phyloP scores from a whole-genome alignment of 306 rosid genomes.

The Vigna reflexopilosa region DNA sequence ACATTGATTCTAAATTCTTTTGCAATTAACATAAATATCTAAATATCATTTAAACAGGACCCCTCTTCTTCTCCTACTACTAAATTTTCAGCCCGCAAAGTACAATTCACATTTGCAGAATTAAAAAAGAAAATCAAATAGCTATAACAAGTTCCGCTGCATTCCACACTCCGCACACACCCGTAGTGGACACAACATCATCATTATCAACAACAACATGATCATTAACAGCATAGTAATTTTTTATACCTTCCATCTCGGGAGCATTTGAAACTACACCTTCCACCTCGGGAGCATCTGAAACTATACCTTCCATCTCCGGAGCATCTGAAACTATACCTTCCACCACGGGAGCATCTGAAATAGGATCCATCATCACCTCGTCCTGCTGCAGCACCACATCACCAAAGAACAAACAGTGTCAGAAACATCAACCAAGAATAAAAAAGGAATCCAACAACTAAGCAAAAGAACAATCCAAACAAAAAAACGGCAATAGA shows the following conservation, averaged over 20 bases:
- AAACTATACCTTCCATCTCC: constrained; percentile 53
- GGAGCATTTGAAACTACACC: constrained; percentile 50
- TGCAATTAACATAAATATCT: background rate
- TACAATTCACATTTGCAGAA: background rate
- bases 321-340: constrained; percentile 51
- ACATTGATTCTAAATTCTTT: background rate
- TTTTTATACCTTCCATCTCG: constrained; percentile 54
- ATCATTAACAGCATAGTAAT: background rate
- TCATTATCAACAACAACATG: background rate
- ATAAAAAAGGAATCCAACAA: constrained; percentile 40
- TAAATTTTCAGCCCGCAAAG: background rate
- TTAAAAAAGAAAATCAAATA: background rate
- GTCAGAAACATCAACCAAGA: constrained; percentile 10
- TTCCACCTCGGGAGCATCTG: constrained; percentile 48
- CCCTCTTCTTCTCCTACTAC: background rate
- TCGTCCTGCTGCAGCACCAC: constrained; percentile 30
- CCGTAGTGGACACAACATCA: background rate
- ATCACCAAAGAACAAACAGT: background rate
- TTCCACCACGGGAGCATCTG: constrained; percentile 54
- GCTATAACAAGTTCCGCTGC: background rate
- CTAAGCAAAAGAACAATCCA: background rate
- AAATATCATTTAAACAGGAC: background rate
- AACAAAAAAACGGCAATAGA: background rate
- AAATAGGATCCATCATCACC: constrained; percentile 57
- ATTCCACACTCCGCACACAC: background rate